phyloP scores from a whole-genome alignment of 441 rosid species.

The Syzygium syzygioides region DNA sequence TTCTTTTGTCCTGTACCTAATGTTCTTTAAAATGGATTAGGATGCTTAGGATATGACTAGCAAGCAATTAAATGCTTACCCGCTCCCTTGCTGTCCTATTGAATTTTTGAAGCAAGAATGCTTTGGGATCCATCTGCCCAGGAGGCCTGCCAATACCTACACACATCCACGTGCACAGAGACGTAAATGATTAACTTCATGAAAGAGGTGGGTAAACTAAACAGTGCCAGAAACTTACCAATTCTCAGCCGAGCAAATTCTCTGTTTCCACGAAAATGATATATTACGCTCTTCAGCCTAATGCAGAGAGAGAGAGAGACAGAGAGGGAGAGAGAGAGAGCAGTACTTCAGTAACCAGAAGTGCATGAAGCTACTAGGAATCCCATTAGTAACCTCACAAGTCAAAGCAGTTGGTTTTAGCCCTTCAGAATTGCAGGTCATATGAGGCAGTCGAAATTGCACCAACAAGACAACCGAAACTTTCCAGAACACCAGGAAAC shows the following conservation, averaged over 20 bases:
- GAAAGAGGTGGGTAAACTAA: background rate
- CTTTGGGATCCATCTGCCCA: conserved; percentile 98
- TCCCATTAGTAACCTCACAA: background rate
- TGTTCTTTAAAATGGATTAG: background rate
- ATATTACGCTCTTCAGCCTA: conserved; percentile 71
- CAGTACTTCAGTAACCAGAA: background rate
- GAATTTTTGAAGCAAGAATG: conserved; percentile 82
- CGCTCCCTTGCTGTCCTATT: conserved; percentile 48
- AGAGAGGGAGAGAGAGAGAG: background rate
- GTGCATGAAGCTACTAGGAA: background rate
- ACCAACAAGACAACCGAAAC: background rate
- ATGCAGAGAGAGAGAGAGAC: background rate
- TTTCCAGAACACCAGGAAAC: background rate
- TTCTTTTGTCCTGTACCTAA: background rate
- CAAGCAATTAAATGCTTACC: conserved; percentile 30
- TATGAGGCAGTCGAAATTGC: background rate
- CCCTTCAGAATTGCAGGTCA: background rate
- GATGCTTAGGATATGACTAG: background rate
- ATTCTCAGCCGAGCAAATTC: conserved; percentile 87
- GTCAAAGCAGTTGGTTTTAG: background rate
- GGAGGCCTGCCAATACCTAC: conserved; percentile 83
- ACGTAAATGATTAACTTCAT: background rate
- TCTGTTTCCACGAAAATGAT: conserved; percentile 65
- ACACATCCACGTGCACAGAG: background rate
- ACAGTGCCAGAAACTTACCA: conserved; percentile 34